Evolutionary conservation across 2,329 filamentous ascomycete genomes (phyloP).

Genomic region (Ophiostoma himal-ulmi): DNA sequence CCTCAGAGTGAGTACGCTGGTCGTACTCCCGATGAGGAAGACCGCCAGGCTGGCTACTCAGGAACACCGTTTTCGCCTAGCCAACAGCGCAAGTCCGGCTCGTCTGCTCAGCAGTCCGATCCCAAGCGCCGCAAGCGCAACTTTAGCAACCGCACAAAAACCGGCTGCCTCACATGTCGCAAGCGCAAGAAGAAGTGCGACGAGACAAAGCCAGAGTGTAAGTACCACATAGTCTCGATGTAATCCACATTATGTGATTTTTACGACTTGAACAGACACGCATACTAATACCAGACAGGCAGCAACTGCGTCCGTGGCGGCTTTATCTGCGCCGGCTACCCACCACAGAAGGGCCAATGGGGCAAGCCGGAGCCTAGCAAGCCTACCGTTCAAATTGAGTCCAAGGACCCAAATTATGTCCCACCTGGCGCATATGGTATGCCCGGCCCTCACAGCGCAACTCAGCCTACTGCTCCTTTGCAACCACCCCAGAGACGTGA

Average conservation of each 20-base stretch:
- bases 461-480: conserved; percentile 8
- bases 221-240: conserved; percentile 35
- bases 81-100: conserved; percentile 43
- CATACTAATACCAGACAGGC: conserved; percentile 43
- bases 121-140: conserved; percentile 68
- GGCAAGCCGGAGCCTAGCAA: conserved; percentile 68
- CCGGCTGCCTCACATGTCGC: conserved; percentile 87
- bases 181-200: conserved; percentile 97
- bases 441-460: conserved; percentile 33
- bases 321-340: conserved; percentile 88
- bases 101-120: conserved; percentile 48
- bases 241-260: background rate
- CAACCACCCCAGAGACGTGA: conserved; percentile 45
- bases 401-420: conserved; percentile 66
- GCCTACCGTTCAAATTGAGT: conserved; percentile 68
- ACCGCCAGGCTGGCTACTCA: conserved; percentile 37
- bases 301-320: conserved; percentile 86
- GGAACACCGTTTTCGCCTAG: conserved; percentile 40
- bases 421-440: conserved; percentile 58
- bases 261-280: background rate
- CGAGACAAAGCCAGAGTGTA: conserved; percentile 87
- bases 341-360: conserved; percentile 70
- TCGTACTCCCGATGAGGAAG: conserved; percentile 51
- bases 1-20: conserved; percentile 47
- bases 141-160: conserved; percentile 95